phyloP scores from a whole-genome alignment of 1,284 basidiomycete genomes.

The Spongiforma sp. region DNA sequence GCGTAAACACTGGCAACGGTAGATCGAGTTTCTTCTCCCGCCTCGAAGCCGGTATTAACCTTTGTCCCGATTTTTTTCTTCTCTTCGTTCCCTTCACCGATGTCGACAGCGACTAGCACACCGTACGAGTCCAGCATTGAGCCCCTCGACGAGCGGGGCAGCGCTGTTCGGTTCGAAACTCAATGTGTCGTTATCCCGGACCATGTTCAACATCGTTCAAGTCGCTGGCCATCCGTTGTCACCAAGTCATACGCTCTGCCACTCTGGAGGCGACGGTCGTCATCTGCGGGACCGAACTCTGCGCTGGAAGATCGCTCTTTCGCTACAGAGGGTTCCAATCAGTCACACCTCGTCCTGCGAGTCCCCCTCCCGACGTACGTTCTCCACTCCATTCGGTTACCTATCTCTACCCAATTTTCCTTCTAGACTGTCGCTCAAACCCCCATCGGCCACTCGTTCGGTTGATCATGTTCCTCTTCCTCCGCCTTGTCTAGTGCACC shows the following conservation, averaged over 20 bases:
- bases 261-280: conserved; percentile 55
- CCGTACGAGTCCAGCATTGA: conserved; percentile 5
- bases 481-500: conserved; percentile 54
- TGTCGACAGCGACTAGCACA: too few relatives aligned
- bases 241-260: conserved; percentile 67
- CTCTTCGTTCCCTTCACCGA: too few relatives aligned
- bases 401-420: not conserved
- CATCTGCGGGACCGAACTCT: conserved; percentile 21
- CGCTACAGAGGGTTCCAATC: conserved; percentile 41
- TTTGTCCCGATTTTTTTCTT: too few relatives aligned
- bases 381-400: not conserved
- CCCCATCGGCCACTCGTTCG: conserved; percentile 41
- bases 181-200: conserved; percentile 73
- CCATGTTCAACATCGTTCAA: conserved; percentile 31
- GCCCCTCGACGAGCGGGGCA: conserved; percentile 23
- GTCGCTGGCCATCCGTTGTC: conserved; percentile 52
- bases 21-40: too few relatives aligned
- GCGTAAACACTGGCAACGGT: too few relatives aligned
- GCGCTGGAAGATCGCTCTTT: conserved; percentile 2
- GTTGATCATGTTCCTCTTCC: conserved; percentile 39
- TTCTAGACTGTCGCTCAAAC: conserved; percentile 42
- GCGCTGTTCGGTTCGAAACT: conserved; percentile 66
- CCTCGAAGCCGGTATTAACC: too few relatives aligned
- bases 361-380: conserved; percentile 63
- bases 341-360: conserved; percentile 52